phyloP scores from a whole-genome alignment of 441 rosid genomes.

The Biscutella laevigata region DNA sequence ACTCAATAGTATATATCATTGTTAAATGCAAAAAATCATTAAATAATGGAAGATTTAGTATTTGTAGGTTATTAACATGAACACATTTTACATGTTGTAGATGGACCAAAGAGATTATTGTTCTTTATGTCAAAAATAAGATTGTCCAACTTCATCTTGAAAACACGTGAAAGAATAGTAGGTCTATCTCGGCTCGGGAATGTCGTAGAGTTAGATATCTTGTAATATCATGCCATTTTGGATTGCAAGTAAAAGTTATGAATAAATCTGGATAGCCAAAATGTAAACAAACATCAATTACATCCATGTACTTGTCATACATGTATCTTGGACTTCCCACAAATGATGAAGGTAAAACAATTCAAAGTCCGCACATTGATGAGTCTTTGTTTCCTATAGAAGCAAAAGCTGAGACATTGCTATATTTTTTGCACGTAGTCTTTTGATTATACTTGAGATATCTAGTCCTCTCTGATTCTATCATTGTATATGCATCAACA shows the following conservation, averaged over 20 bases:
- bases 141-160: background rate
- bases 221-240: background rate
- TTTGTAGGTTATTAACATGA: no score
- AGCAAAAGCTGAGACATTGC: background rate
- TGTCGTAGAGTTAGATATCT: no score
- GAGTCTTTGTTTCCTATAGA: background rate
- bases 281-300: background rate
- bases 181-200: no score
- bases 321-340: background rate
- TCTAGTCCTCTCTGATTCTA: background rate
- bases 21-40: no score
- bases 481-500: background rate
- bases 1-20: background rate
- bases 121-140: background rate
- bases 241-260: slow-evolving; percentile 4
- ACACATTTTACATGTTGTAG: no score
- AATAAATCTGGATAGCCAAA: background rate
- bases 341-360: background rate
- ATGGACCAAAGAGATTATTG: no score
- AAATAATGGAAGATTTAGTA: no score
- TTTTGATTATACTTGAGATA: background rate
- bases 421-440: background rate
- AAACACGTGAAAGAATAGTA: background rate
- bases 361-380: background rate
- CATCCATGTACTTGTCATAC: background rate